phyloP scores from a whole-genome alignment of 2,329 filamentous ascomycete species.

The Elsinoe ampelina region DNA sequence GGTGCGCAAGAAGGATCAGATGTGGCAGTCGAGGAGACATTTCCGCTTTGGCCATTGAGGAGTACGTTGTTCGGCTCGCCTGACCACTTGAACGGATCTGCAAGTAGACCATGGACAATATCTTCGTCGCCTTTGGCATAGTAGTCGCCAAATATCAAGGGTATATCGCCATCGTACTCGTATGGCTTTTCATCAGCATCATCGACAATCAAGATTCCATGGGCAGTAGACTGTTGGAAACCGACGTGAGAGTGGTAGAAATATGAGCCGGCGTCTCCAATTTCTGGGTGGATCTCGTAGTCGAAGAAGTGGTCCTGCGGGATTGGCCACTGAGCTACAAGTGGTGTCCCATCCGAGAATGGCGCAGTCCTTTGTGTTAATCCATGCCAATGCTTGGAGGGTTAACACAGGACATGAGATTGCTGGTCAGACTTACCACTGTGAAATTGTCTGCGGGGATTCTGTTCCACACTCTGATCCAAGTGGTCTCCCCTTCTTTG shows the following conservation, averaged over 20 bases:
- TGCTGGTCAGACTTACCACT: constrained; percentile 33
- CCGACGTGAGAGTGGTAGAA: constrained; percentile 61
- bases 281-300: constrained; percentile 51
- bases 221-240: constrained; percentile 52
- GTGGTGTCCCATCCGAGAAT: constrained; percentile 55
- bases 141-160: constrained; percentile 48
- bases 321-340: constrained; percentile 55
- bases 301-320: constrained; percentile 54
- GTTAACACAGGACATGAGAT: background rate
- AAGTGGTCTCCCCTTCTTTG: constrained; percentile 37
- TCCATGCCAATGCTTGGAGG: constrained; percentile 56
- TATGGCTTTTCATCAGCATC: constrained; percentile 42
- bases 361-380: constrained; percentile 50
- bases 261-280: constrained; percentile 51
- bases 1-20: constrained; percentile 21
- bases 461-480: constrained; percentile 53
- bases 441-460: constrained; percentile 46
- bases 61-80: constrained; percentile 51
- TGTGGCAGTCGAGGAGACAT: background rate
- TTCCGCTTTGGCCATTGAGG: constrained; percentile 45
- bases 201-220: constrained; percentile 50
- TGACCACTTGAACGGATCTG: constrained; percentile 46
- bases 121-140: constrained; percentile 46
- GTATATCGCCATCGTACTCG: constrained; percentile 52
- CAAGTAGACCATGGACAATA: constrained; percentile 43